These are phyloP conservation scores for Prunus dulcis DNA, from an alignment of 306 rosid species.

Conservation along the genomic window DNA sequence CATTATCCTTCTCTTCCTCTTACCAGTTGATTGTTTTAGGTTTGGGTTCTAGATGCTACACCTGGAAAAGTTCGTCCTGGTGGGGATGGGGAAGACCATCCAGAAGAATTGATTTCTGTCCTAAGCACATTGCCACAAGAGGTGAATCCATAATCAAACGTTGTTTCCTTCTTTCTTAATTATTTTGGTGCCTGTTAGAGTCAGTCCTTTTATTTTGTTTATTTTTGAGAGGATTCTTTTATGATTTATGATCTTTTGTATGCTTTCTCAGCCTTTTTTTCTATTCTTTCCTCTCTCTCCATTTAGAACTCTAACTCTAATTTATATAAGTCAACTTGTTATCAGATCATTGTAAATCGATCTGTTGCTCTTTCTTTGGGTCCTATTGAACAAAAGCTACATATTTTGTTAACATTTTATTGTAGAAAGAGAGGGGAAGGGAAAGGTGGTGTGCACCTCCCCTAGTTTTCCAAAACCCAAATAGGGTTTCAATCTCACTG, in stretches of 20 bases:
- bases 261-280: background rate
- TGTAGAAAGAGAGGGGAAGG: background rate
- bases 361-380: background rate
- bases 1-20: background rate
- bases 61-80: conserved; percentile 89
- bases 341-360: background rate
- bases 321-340: background rate
- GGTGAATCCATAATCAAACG: conserved; percentile 38
- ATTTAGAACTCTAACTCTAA: background rate
- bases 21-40: conserved; percentile 37
- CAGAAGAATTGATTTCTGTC: conserved; percentile 79
- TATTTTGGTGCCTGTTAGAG: background rate
- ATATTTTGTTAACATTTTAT: background rate
- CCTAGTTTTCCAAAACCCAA: background rate
- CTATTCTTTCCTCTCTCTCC: background rate
- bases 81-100: conserved; percentile 97
- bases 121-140: conserved; percentile 66
- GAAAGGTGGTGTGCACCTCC: background rate
- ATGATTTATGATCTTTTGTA: background rate
- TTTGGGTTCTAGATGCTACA: conserved; percentile 90
- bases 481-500: background rate
- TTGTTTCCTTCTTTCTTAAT: conserved; percentile 8
- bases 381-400: background rate
- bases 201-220: background rate
- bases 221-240: no score